Evolutionary conservation across 805 yeast genomes (phyloP), one percentile per base, ranked within the genome.

Genomic region (Soucietia sequanensis): DNA sequence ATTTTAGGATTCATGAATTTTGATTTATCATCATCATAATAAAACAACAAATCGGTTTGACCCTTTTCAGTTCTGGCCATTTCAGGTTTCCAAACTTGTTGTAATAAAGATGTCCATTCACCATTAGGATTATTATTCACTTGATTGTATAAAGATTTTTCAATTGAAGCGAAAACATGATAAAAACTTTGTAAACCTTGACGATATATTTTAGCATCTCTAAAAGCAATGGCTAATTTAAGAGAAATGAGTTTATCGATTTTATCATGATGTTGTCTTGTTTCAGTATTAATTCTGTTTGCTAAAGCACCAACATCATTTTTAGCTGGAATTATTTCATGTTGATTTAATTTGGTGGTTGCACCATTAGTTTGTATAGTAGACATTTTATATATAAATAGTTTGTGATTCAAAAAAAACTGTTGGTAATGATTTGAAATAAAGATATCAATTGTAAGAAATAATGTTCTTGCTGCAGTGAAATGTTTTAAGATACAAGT

Each of bases 291-390:
- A 52, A 87, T 86, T 54, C 95, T 68, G 69, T 87, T 87, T 30
- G 81, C 95, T 34, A 86, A 66, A 5, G 95, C 95, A 17, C 90
- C 95, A 12, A 80, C 64, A 54, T 86, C 95, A n/a, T 76, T 74
- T 37, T 82, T 81, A n/a, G 78, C 70, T 2, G 95, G 95, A 21
- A 86, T 72, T 22, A 81, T 75, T 52, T 80, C 85, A 33, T 55
- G 58, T 39, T 62, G 67, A 23, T 49, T 46, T 30, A 60, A 46
- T 35, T 61, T 62, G 36, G 67, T 54, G 33, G 62, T 58, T 30
- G 63, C 52, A 31, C 53, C 58, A n/a, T 34, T 38, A 14, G 38
- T 28, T 40, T 47, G 50, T 12, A 42, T 34, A n/a, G 44, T 15
- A 24, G 48, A 37, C 52, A 46, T 46, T 34, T 31, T 37, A 19